Percentiles rank a stretch among this genome's conserved stretches.
Evolutionary conservation across 306 rosid species (phyloP).

Genomic region (Notholithocarpus densiflorus): DNA sequence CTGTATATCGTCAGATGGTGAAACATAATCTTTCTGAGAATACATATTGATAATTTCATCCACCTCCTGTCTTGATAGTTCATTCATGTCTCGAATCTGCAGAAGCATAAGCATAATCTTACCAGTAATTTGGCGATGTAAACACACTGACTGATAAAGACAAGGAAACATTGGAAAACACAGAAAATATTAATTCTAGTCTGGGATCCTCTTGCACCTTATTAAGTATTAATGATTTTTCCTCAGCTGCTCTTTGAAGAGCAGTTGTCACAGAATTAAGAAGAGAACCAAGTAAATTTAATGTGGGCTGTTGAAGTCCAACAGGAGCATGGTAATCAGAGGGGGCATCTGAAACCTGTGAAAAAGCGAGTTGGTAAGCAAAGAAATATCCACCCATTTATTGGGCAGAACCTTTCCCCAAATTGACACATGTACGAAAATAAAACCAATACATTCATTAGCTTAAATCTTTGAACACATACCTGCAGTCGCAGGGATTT

Average conservation of each 20-base stretch:
- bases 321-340: conserved; percentile 50
- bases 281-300: conserved; percentile 64
- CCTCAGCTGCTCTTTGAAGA: conserved; percentile 89
- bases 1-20: conserved; percentile 83
- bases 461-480: conserved; percentile 19
- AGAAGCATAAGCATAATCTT: conserved; percentile 6
- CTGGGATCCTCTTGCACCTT: conserved; percentile 47
- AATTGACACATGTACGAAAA: background rate
- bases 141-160: background rate
- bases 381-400: background rate
- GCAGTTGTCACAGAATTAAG: conserved; percentile 60
- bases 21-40: conserved; percentile 48
- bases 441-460: background rate
- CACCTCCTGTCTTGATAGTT: conserved; percentile 88
- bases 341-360: conserved; percentile 53
- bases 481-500: conserved; percentile 88
- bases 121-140: background rate
- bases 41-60: conserved; percentile 78
- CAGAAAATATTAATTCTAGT: background rate
- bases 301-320: conserved; percentile 66
- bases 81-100: conserved; percentile 89
- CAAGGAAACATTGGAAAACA: background rate
- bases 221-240: conserved; percentile 66
- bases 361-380: conserved; percentile 17
- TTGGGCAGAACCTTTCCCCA: conserved; percentile 1